phyloP scores from a whole-genome alignment of 495 filamentous ascomycete species.

The Penicillium subrubescens region DNA sequence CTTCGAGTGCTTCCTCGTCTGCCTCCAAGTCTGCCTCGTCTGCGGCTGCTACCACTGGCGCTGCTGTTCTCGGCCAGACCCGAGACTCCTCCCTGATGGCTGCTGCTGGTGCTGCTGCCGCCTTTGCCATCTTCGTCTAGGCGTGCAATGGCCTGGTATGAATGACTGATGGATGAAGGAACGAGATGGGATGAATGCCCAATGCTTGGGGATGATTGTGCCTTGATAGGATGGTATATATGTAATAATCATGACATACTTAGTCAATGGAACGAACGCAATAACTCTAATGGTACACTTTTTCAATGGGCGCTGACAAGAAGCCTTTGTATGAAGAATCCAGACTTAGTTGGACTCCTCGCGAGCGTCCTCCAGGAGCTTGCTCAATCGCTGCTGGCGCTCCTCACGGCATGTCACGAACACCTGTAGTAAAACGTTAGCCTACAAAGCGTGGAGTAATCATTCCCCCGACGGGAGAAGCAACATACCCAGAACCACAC shows the following conservation, averaged over 20 bases:
- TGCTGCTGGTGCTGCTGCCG: constrained; percentile 36
- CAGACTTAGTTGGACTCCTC: constrained; percentile 6
- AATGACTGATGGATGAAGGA: background rate
- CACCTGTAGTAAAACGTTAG: constrained; percentile 53
- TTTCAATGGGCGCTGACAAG: background rate
- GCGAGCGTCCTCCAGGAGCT: constrained; percentile 39
- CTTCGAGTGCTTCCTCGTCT: constrained; percentile 5
- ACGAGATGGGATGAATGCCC: background rate
- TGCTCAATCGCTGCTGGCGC: constrained; percentile 40
- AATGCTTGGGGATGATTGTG: background rate
- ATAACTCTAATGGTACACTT: constrained; percentile 18
- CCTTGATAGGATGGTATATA: constrained; percentile 8
- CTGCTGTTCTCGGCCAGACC: constrained; percentile 49
- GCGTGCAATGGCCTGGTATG: background rate
- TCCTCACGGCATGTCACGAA: constrained; percentile 48
- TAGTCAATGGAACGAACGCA: constrained; percentile 5
- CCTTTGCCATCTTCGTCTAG: constrained; percentile 38
- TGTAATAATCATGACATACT: constrained; percentile 11
- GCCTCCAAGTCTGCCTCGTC: constrained; percentile 19
- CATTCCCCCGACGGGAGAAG: too few species aligned
- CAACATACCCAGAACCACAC: constrained; percentile 80
- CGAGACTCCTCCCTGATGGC: constrained; percentile 37
- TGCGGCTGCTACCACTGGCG: constrained; percentile 33
- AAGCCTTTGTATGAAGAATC: background rate
- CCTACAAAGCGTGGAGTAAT: too few species aligned